Conservation (phyloP, 192 early-diverging fungal species). For the Entomortierella parvispora region DNA sequence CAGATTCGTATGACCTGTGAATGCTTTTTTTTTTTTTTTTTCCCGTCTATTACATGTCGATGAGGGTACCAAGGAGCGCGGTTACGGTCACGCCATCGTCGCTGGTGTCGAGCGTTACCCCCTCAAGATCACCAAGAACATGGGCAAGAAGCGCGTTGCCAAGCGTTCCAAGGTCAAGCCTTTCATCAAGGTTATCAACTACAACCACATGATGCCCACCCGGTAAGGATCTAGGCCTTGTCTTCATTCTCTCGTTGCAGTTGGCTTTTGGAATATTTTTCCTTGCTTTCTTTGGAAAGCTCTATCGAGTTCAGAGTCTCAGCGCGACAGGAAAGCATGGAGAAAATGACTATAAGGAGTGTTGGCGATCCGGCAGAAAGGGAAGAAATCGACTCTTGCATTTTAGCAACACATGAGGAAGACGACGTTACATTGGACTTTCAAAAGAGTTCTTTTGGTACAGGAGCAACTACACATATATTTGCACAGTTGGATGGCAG, state of each 20-base stretch:
- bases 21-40: conserved; percentile 19
- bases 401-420: too few relatives aligned
- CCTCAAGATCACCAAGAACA: conserved; percentile 94
- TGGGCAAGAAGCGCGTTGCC: conserved; percentile 95
- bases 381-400: too few relatives aligned
- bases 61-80: conserved; percentile 96
- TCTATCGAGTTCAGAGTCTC: too few relatives aligned
- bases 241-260: too few relatives aligned
- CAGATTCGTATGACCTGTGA: conserved; percentile 54
- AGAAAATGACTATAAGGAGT: too few relatives aligned
- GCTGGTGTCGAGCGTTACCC: conserved; percentile 98
- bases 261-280: too few relatives aligned
- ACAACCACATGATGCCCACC: conserved; percentile 99
- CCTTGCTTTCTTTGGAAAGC: neutral
- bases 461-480: too few relatives aligned
- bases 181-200: conserved; percentile 99
- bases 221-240: conserved; percentile 64
- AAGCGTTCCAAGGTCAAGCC: conserved; percentile 98
- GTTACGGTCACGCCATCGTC: conserved; percentile 98
- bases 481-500: too few relatives aligned
- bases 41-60: conserved; percentile 70
- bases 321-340: too few relatives aligned
- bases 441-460: too few relatives aligned
- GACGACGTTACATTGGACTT: too few relatives aligned
- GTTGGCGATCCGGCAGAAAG: too few relatives aligned